phyloP scores from a whole-genome alignment of 305 asterid species.

The Ajuga reptans region DNA sequence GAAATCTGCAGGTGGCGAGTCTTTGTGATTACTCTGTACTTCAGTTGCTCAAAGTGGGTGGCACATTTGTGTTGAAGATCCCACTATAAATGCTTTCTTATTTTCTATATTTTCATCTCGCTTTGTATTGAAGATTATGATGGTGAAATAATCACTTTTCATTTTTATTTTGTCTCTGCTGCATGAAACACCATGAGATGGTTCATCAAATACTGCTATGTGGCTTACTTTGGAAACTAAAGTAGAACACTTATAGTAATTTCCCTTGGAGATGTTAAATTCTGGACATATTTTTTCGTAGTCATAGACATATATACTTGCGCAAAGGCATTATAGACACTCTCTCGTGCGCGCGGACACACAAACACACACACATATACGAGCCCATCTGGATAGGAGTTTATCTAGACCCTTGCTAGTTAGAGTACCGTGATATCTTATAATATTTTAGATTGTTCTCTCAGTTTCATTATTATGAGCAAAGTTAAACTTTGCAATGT shows the following conservation, averaged over 20 bases:
- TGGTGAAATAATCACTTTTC: neutral
- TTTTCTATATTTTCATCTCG: neutral
- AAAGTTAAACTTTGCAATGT: neutral
- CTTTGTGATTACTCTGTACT: neutral
- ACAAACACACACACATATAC: neutral
- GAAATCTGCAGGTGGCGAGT: neutral
- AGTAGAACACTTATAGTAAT: too few relatives aligned
- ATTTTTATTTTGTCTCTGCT: neutral
- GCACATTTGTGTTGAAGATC: neutral
- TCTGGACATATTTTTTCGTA: neutral
- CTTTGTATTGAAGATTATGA: neutral
- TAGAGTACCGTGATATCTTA: neutral
- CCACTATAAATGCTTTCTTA: neutral
- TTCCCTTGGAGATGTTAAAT: too few relatives aligned
- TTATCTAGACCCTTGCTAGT: neutral
- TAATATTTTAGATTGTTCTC: neutral
- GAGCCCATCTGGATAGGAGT: neutral
- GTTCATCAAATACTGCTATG: neutral
- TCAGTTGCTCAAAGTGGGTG: neutral
- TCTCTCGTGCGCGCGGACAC: neutral
- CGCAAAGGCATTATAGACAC: neutral
- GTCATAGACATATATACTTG: neutral
- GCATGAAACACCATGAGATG: neutral
- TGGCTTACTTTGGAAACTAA: neutral
- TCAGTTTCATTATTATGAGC: neutral